Evolutionary conservation across 2,329 filamentous ascomycete species (phyloP).

Genomic region (Colletotrichum sp.): DNA sequence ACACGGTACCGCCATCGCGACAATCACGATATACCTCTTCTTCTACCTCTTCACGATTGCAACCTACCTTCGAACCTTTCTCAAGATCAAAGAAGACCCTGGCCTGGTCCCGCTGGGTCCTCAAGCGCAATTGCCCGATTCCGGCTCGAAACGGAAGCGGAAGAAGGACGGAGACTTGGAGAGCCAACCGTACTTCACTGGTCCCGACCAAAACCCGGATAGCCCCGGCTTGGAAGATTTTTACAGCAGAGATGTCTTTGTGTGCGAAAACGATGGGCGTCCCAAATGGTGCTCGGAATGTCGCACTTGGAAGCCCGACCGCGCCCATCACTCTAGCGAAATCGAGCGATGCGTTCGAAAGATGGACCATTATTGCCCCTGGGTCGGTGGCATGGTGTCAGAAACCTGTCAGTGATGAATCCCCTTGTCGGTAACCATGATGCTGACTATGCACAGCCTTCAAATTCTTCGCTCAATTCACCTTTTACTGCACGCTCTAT

Average conservation of each 20-base stretch:
- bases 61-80: conserved; percentile 74
- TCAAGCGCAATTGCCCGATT: conserved; percentile 11
- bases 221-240: conserved; percentile 75
- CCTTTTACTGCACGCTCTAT: conserved; percentile 72
- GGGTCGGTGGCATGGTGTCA: conserved; percentile 91
- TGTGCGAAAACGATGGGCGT: conserved; percentile 82
- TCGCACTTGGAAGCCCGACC: conserved; percentile 85
- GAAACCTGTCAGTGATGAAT: conserved; percentile 66
- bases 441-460: conserved; percentile 56
- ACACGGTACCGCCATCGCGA: conserved; percentile 64
- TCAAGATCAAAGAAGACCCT: conserved; percentile 71
- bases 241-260: conserved; percentile 82
- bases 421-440: background rate
- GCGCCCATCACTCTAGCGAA: conserved; percentile 86
- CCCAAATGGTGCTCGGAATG: conserved; percentile 88
- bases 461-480: conserved; percentile 93
- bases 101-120: conserved; percentile 72
- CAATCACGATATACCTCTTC: conserved; percentile 76
- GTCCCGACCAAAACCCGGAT: conserved; percentile 56
- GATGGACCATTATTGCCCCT: conserved; percentile 97
- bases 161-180: conserved; percentile 34
- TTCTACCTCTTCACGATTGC: conserved; percentile 69
- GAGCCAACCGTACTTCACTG: conserved; percentile 34
- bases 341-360: conserved; percentile 81
- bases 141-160: conserved; percentile 25